phyloP scores from a whole-genome alignment of 352 stramenopile genomes.

The Phytophthora boehmeriae region DNA sequence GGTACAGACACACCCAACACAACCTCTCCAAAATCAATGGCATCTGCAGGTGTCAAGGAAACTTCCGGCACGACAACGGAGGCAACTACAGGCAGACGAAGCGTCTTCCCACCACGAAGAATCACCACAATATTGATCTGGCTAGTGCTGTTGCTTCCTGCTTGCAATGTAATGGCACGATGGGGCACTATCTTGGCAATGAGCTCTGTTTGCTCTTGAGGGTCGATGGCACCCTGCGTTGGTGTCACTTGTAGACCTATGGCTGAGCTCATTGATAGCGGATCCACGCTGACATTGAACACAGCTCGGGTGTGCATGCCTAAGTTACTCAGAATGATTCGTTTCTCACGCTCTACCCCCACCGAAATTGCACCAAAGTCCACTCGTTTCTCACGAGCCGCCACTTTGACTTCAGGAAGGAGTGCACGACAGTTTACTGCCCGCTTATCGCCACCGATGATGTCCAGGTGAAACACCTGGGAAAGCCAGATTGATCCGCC shows the following conservation, averaged over 20 bases:
- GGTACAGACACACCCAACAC: constrained; percentile 78
- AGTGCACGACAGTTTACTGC: constrained; percentile 56
- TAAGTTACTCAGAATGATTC: constrained; percentile 50
- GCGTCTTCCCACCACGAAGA: constrained; percentile 70
- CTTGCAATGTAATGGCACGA: constrained; percentile 57
- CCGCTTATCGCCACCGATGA: constrained; percentile 57
- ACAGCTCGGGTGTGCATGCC: constrained; percentile 33
- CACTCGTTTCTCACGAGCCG: constrained; percentile 73
- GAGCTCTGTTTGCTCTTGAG: constrained; percentile 63
- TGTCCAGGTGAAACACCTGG: constrained; percentile 57
- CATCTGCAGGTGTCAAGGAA: constrained; percentile 41
- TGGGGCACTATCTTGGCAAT: constrained; percentile 55
- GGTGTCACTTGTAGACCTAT: constrained; percentile 58
- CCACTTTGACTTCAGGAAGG: constrained; percentile 57
- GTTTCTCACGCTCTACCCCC: constrained; percentile 70
- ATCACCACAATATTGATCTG: constrained; percentile 29
- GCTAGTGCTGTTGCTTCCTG: constrained; percentile 29
- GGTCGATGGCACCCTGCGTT: constrained; percentile 43
- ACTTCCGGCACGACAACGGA: constrained; percentile 86
- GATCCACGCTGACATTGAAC: constrained; percentile 71
- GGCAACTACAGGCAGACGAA: constrained; percentile 67
- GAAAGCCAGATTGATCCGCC: constrained; percentile 36
- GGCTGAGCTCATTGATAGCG: constrained; percentile 29
- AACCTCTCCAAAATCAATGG: constrained; percentile 82
- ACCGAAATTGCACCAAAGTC: constrained; percentile 86